Evolutionary conservation across 441 rosid species (phyloP).

Genomic region (Sinapis alba): DNA sequence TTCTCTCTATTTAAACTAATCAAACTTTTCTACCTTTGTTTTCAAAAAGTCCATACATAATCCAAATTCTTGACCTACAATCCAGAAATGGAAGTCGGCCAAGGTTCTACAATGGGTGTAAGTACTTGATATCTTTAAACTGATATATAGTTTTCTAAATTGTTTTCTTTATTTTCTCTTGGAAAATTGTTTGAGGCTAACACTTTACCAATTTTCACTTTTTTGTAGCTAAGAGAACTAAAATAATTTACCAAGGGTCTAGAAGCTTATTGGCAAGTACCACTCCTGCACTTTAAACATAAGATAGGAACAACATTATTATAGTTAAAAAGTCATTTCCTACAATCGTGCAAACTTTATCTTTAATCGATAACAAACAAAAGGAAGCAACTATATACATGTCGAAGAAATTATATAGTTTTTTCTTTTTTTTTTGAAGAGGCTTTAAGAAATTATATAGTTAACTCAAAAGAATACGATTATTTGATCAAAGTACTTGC

Average conservation of each 20-base stretch:
- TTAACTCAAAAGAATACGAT: conserved; percentile 15
- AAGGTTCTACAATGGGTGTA: neutral
- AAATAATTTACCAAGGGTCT: conserved; percentile 23
- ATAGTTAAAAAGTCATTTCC: neutral
- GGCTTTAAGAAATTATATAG: neutral
- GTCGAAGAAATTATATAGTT: too few species aligned
- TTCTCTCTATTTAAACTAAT: too few species aligned
- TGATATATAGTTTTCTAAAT: neutral
- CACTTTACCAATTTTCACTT: neutral
- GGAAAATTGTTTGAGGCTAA: neutral
- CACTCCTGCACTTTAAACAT: conserved; percentile 26
- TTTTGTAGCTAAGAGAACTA: neutral
- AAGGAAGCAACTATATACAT: too few species aligned
- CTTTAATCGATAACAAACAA: conserved; percentile 19
- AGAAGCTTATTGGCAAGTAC: conserved; percentile 34
- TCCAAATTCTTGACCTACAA: neutral
- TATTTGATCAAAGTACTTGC: conserved; percentile 26
- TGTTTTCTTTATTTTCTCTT: neutral
- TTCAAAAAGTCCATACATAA: neutral
- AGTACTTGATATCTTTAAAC: neutral
- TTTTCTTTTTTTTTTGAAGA: too few species aligned
- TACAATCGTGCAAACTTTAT: conserved; percentile 30
- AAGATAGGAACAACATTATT: conserved; percentile 31
- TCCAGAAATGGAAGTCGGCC: neutral
- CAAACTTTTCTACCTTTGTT: neutral